Base-by-base conservation (phyloP, 345 rosid genomes). In the Salix viminalis region DNA sequence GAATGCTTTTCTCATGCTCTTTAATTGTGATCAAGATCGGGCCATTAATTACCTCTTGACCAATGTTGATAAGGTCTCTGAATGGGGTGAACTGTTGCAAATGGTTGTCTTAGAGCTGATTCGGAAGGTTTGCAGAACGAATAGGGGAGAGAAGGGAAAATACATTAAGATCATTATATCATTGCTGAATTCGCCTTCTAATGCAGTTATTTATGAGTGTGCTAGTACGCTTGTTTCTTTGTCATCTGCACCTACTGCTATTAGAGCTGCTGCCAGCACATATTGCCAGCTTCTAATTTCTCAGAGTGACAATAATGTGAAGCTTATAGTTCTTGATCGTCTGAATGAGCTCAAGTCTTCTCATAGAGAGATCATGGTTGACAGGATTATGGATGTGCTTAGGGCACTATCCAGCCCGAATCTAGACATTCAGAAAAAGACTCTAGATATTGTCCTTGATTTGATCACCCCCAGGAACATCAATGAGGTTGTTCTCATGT, bases 401-500 rank as follows among this genome's bases (percentile, higher is more conserved):
- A 87, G 97, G 84, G 96, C 94, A n/a, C 96, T 93, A 36, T 90
- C 94, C 52, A 93, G 96, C 80, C 96, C 94, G 0, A 93, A 93
- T 84, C 87, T 90, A 76, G 97, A 93, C 76, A 93, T 93, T 67
- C 86, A 94, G 56, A 87, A 89, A 87, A 93, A 93, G 84, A 93
- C 96, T 7, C 86, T 93, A 72, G 97, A 91, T 77, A 93, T 93
- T 56, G 86, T 87, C 48, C 96, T 91, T n/a, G 97, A 93, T 32
- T 82, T 93, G 87, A 89, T 93, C 61, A 91, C 93, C 73, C 91
- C 90, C 65, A 84, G 93, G 67, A 93, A 89, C 79, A 89, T 93
- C 24, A 92, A 87, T 32, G 96, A 93, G 83, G 94, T 93, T 69
- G 94, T 93, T 68, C 87, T 87, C 50, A 86, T 82, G 88, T 75